phyloP scores from a whole-genome alignment of 257 asterid genomes.

The Solanum chmielewskii region DNA sequence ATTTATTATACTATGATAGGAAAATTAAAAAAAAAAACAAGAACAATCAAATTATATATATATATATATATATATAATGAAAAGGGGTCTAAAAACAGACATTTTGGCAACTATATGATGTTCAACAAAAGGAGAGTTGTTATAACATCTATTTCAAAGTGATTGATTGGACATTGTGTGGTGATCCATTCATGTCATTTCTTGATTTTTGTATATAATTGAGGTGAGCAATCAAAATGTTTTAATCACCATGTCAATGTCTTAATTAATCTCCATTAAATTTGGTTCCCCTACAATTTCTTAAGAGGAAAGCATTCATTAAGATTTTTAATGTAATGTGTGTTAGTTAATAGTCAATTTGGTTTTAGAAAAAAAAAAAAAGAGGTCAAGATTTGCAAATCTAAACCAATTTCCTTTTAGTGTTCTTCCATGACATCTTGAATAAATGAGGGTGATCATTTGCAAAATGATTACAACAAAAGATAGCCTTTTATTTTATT shows the following conservation, averaged over 20 bases:
- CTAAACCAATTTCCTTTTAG: neutral
- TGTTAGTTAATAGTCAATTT: neutral
- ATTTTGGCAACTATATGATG: slow-evolving; percentile 3
- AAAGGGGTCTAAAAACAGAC: neutral
- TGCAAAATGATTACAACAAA: neutral
- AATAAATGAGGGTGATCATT: neutral
- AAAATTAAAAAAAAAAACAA: neutral
- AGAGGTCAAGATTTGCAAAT: neutral
- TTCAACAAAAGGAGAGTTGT: slow-evolving; percentile 1
- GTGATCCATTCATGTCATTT: neutral
- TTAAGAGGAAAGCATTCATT: neutral
- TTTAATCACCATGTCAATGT: neutral
- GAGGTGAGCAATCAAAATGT: neutral
- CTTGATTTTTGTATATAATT: neutral
- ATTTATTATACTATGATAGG: neutral
- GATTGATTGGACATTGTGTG: neutral
- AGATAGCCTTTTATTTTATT: neutral
- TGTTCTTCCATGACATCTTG: neutral
- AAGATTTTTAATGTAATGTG: neutral
- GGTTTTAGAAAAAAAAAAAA: neutral
- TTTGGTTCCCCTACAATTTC: neutral
- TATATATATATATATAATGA: neutral
- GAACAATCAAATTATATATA: neutral
- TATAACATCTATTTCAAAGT: slow-evolving; percentile 1
- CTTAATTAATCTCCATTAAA: neutral